phyloP scores from a whole-genome alignment of 2,329 filamentous ascomycete genomes.

The Arthroderma sp. region DNA sequence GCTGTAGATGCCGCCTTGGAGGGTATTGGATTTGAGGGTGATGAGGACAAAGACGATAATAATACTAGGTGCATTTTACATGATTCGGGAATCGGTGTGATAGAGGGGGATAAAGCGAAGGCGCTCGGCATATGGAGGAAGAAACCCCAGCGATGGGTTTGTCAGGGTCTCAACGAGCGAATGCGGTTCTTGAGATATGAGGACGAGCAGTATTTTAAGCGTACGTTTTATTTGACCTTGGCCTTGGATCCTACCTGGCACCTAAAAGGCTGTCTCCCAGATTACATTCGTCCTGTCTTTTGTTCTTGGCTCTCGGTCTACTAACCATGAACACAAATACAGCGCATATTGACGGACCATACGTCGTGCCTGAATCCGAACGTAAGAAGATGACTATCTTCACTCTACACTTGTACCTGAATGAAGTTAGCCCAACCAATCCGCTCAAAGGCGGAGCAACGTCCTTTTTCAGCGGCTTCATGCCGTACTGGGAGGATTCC shows the following conservation, averaged over 20 bases:
- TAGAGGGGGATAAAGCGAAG: slow-evolving; percentile 24
- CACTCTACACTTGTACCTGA: slow-evolving; percentile 45
- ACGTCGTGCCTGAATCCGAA: slow-evolving; percentile 39
- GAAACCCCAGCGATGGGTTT: not conserved
- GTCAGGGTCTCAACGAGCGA: slow-evolving; percentile 50
- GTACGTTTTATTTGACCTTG: slow-evolving; percentile 13
- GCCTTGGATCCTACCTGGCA: not conserved
- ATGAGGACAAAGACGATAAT: not conserved
- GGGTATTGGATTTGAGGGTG: not conserved
- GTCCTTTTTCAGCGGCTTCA: slow-evolving; percentile 30
- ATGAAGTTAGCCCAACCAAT: slow-evolving; percentile 18
- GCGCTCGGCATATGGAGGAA: slow-evolving; percentile 9
- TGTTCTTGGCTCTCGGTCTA: not conserved
- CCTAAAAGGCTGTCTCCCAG: not conserved
- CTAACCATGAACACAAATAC: not conserved
- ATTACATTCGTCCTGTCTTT: not conserved
- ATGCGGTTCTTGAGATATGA: slow-evolving; percentile 65
- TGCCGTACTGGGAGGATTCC: slow-evolving; percentile 12
- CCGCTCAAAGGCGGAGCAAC: slow-evolving; percentile 42
- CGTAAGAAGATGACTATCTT: slow-evolving; percentile 38
- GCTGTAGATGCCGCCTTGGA: slow-evolving; percentile 18
- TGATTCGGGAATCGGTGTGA: slow-evolving; percentile 14
- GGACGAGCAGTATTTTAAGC: slow-evolving; percentile 58
- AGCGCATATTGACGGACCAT: slow-evolving; percentile 57
- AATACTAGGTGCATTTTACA: not conserved